Evolutionary conservation across 257 asterid genomes (phyloP), one percentile per base, ranked within the genome.

Genomic region (Parsonsia alboflavescens): DNA sequence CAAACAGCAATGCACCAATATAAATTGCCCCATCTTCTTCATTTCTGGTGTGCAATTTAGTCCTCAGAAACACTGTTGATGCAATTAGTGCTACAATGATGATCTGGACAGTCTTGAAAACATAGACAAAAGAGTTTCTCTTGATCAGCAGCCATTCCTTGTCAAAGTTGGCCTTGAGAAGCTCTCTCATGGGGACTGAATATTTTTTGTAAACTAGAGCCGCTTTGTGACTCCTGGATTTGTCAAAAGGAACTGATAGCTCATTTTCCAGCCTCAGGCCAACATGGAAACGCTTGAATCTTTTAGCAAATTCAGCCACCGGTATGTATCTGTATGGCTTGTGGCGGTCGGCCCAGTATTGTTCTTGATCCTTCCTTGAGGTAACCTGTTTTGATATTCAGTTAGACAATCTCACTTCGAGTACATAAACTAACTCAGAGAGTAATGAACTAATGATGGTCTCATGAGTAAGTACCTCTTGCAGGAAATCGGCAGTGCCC

Each of bases 401-500:
- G 24, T 69, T 26, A 69, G 39, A 69, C 56, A 12, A 48, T 13
- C 73, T 44, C 28, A 16, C 16, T 22, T 61, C 0, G 39, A 19
- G 9, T 4, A 4, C 58, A 52, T 52, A 52, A 58, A 12, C n/a
- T 9, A 17, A 62, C 5, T 26, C 6, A 10, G 48, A 30, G 7
- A 42, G 7, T 42, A 42, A 5, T 5, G 46, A 5, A 10, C 5
- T 61, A 10, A 39, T 36, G 10, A 5, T 4, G 12, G 70, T 21
- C 17, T 65, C 10, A 28, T 36, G 52, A 30, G 10, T 45, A 22
- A 24, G 69, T 87, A 87, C 96, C 90, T 90, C 97, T 81, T 90
- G 97, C 56, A 90, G 77, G 86, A 90, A 90, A 76, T 90, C 97
- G 36, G 97, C 95, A 71, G 86, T 84, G 69, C 95, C 97, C 75